Evolutionary conservation across 768 basidiomycete genomes (phyloP).

Genomic region (Mycena belliarum): DNA sequence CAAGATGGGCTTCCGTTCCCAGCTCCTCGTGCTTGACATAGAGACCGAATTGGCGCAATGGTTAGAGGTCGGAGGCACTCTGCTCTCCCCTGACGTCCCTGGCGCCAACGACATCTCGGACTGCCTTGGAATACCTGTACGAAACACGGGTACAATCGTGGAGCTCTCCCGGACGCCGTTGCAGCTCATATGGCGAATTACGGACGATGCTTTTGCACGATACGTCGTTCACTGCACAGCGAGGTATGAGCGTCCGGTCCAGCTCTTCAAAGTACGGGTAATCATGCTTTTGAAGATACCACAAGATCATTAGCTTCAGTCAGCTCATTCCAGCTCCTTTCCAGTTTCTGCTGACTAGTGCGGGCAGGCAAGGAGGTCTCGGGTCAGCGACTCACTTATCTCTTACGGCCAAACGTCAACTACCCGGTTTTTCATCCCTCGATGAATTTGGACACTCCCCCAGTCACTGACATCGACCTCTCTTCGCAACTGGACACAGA

Average conservation of each 20-base stretch:
- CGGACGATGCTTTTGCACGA: slow-evolving; percentile 71
- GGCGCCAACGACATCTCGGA: slow-evolving; percentile 25
- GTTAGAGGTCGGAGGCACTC: slow-evolving; percentile 58
- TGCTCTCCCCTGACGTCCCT: slow-evolving; percentile 50
- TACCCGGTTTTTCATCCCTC: slow-evolving; percentile 53
- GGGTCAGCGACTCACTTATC: slow-evolving; percentile 69
- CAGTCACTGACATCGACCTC: slow-evolving; percentile 64
- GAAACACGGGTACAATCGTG: slow-evolving; percentile 52
- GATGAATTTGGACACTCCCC: slow-evolving; percentile 64
- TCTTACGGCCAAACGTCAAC: slow-evolving; percentile 75
- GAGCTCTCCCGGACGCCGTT: slow-evolving; percentile 68
- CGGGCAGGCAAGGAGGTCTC: slow-evolving; percentile 56
- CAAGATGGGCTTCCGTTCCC: slow-evolving; percentile 56
- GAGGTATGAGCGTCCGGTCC: too few species aligned
- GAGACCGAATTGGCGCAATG: slow-evolving; percentile 65
- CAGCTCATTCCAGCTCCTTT: slow-evolving; percentile 30
- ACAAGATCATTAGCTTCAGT: slow-evolving; percentile 84
- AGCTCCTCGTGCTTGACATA: slow-evolving; percentile 65
- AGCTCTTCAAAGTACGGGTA: too few species aligned
- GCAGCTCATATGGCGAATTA: slow-evolving; percentile 73
- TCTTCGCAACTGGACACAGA: slow-evolving; percentile 53
- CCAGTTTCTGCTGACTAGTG: not conserved
- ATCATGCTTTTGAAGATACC: too few species aligned
- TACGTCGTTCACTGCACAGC: slow-evolving; percentile 85
- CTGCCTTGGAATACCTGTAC: slow-evolving; percentile 46